Base-by-base conservation (phyloP, 1,139 yeast species). In the Saccharomyces hybrid region DNA sequence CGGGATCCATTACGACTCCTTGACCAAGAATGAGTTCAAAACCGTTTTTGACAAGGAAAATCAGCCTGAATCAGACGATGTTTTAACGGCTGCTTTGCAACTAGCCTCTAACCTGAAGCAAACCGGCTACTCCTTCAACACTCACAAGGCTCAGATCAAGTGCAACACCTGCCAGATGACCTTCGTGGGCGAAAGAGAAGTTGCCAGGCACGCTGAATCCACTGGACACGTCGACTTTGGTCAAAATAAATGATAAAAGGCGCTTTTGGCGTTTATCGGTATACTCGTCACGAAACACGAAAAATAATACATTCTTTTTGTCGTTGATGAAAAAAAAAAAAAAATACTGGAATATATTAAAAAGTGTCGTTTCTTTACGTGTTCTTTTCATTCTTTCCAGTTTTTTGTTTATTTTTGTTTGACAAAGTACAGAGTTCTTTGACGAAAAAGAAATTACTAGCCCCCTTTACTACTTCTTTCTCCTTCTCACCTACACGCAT, bases 1-100 rank as follows among this genome's bases (percentile, higher is more conserved):
- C 48, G 95, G 96, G 0, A 79, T 87, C 51, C 96, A 88, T 69
- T 88, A 86, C 66, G 95, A 87, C 66, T 75, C 86, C 0, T 71
- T 85, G 9, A 32, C 28, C 8, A 51, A 64, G 69, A 6, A 50
- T 63, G 57, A 51, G 12, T 49, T 57, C 49, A 61, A 69, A 32
- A 71, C 80, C 0, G 73, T 76, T 4, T 82, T 79, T 48, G 34
- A 50, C 27, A 16, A 42, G 68, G 69, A 28, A 62, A 61, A 11
- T 64, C 65, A 2, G 69, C 69, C 11, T 61, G 63, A 2, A 65
- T 68, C 4, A 69, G 67, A 21, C 60, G 63, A 12, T 58, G 72
- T 80, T 2, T 61, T 73, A 28, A 71, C 67, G 6, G 75, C 77
- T 1, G 70, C 82, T 1, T 58, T 68, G 24, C 68, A 71, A 49